Percentiles rank a stretch among this genome's conserved stretches.
Conservation (phyloP, 805 yeast species). For the Candida orba region DNA sequence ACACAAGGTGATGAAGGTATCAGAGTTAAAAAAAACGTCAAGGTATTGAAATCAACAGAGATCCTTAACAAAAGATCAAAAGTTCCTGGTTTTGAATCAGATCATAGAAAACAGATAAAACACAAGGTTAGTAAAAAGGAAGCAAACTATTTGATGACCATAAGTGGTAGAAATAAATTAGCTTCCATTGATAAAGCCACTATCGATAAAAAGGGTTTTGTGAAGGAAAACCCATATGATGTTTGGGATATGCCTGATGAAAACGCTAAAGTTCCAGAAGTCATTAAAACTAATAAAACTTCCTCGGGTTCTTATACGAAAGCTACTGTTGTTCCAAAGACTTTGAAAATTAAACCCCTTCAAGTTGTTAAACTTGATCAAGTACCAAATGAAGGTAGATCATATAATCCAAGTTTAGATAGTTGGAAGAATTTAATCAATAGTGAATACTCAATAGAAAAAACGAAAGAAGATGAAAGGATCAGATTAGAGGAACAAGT, state of each 20-base stretch:
- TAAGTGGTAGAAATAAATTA: conserved; percentile 68
- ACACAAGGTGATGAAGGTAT: conserved; percentile 50
- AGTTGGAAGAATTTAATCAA: conserved; percentile 73
- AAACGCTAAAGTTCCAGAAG: conserved; percentile 30
- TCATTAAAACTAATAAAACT: conserved; percentile 28
- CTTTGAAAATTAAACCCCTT: conserved; percentile 47
- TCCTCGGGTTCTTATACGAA: conserved; percentile 39
- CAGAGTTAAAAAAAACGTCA: conserved; percentile 32
- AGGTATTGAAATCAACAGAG: conserved; percentile 32
- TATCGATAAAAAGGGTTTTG: conserved; percentile 58
- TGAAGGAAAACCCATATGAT: conserved; percentile 47
- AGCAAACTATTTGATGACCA: conserved; percentile 53
- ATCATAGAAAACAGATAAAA: conserved; percentile 25
- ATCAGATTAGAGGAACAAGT: conserved; percentile 54
- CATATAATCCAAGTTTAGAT: conserved; percentile 83
- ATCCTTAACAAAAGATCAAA: conserved; percentile 71
- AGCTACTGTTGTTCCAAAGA: conserved; percentile 48
- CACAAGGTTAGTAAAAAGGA: conserved; percentile 55
- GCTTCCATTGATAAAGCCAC: conserved; percentile 44
- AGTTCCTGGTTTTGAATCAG: conserved; percentile 51
- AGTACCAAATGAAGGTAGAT: conserved; percentile 78
- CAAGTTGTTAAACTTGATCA: conserved; percentile 41
- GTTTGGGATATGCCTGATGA: conserved; percentile 51
- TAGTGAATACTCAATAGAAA: conserved; percentile 59
- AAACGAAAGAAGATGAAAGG: conserved; percentile 58